These are phyloP conservation scores for Paramyrothecium sp. DNA, from an alignment of 2,329 filamentous ascomycete genomes.

Conservation along the genomic window DNA sequence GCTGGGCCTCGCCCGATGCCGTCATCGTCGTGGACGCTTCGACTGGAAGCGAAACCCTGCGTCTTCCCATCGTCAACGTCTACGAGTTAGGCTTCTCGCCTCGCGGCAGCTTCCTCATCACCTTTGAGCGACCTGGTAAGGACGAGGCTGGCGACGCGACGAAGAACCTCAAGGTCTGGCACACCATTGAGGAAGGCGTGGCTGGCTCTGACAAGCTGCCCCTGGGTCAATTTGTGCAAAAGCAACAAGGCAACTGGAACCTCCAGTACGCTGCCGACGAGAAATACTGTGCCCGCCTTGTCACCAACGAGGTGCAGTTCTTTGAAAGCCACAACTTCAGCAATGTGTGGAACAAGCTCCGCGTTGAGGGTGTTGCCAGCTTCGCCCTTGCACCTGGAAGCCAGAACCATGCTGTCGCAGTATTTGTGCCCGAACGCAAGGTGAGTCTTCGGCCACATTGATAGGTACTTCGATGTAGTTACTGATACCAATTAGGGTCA, in stretches of 20 bases:
- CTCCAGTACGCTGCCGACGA: constrained; percentile 95
- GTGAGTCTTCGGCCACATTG: constrained; percentile 41
- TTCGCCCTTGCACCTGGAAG: constrained; percentile 84
- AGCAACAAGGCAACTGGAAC: constrained; percentile 94
- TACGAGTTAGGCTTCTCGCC: constrained; percentile 96
- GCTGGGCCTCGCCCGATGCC: constrained; percentile 85
- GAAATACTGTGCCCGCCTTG: constrained; percentile 84
- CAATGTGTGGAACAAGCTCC: constrained; percentile 93
- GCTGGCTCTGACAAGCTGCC: constrained; percentile 66
- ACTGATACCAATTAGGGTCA: constrained; percentile 61
- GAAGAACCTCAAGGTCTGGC: constrained; percentile 98
- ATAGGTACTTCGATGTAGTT: not conserved
- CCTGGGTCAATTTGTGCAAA: constrained; percentile 90
- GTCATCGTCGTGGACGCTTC: constrained; percentile 84
- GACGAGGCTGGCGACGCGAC: constrained; percentile 90
- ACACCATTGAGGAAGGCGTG: constrained; percentile 68
- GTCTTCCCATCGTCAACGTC: constrained; percentile 76
- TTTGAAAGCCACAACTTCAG: constrained; percentile 84
- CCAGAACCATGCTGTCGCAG: constrained; percentile 85
- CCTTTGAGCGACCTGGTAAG: constrained; percentile 91
- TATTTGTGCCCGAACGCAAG: constrained; percentile 95
- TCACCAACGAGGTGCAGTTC: constrained; percentile 98
- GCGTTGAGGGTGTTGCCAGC: constrained; percentile 84
- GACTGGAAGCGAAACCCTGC: constrained; percentile 70
- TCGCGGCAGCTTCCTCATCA: constrained; percentile 87